Evolutionary conservation across 164 flowering plant species (phyloP), one percentile per base, ranked within the genome.

Genomic region (Litsea cubeba): DNA sequence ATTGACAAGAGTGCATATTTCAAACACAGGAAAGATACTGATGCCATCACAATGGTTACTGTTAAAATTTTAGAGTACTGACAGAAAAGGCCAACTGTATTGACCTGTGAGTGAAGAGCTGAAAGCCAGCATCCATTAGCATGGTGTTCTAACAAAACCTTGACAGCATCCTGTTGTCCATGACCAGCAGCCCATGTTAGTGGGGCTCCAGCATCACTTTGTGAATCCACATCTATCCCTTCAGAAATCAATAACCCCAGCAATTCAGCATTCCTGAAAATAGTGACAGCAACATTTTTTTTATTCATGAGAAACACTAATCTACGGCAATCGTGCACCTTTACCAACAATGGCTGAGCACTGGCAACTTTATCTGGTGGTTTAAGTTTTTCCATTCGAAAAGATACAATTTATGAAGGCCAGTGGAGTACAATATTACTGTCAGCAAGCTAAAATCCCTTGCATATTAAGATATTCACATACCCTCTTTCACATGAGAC

Each of bases 171-270:
- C 51, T 75, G 83, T 77, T 92, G 91, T 50, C 77, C 96, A 83
- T 92, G 92, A 77, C 97, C 97, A 75, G 97, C 97, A 80, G 98
- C 99, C 94, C 97, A 93, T 66, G 90, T 77, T 49, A 96, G 81
- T 51, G 97, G 95, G 20, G 95, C 85, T 28, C 98, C 99, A 76
- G 95, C 82, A 87, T 91, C 97, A 87, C 97, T 89, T 86, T 88
- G 89, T 30, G 90, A 86, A 77, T 96, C 88, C 73, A 88, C 88
- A 78, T 83, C 85, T 71, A 78, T 88, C 64, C 87, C 95, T 80
- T 78, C 87, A 12, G 89, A 79, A 50, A 94, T 84, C 73, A 96
- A 75, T 64, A 85, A 71, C 60, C 62, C 81, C 72, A 94, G 79
- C 84, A 92, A 73, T 78, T 93, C 95, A 73, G 81, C 72, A 74